Conservation (phyloP, 345 rosid genomes). For the Firmiana major region DNA sequence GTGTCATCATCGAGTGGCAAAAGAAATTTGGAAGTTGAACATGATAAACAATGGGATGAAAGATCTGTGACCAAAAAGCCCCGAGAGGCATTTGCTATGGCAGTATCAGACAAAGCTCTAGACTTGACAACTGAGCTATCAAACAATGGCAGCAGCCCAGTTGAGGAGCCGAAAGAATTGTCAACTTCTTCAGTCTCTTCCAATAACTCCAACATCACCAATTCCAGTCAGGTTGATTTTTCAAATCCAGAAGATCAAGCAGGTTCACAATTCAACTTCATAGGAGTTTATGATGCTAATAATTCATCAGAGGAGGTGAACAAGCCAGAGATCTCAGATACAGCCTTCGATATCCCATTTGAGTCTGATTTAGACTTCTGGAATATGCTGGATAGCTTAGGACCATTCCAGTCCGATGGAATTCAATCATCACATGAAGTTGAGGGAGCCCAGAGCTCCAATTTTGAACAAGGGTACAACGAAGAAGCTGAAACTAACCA, state of each 20-base stretch:
- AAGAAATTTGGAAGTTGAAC: background rate
- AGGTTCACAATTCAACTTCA: background rate
- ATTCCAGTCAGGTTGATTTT: constrained; percentile 18
- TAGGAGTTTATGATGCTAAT: background rate
- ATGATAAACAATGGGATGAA: constrained; percentile 12
- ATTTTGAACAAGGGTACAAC: constrained; percentile 17
- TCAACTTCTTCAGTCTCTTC: constrained; percentile 40
- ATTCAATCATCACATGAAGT: constrained; percentile 9
- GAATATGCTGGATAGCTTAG: constrained; percentile 58
- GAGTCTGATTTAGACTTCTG: constrained; percentile 66
- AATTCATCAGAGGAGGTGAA: constrained; percentile 44
- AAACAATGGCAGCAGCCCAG: background rate
- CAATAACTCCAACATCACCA: constrained; percentile 26
- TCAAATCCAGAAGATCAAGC: constrained; percentile 14
- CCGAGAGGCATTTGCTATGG: background rate
- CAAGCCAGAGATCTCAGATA: constrained; percentile 39
- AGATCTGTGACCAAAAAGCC: constrained; percentile 24
- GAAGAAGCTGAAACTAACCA: constrained; percentile 38
- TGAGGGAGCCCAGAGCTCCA: constrained; percentile 24
- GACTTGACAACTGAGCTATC: background rate
- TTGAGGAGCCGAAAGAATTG: constrained; percentile 27
- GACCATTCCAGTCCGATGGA: constrained; percentile 19
- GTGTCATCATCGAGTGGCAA: background rate
- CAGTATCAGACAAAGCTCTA: background rate
- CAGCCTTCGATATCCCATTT: constrained; percentile 36